Percentiles rank a stretch among this genome's conserved stretches.
Evolutionary conservation across 2,329 filamentous ascomycete species (phyloP).

Genomic region (Blastomyces silverae): DNA sequence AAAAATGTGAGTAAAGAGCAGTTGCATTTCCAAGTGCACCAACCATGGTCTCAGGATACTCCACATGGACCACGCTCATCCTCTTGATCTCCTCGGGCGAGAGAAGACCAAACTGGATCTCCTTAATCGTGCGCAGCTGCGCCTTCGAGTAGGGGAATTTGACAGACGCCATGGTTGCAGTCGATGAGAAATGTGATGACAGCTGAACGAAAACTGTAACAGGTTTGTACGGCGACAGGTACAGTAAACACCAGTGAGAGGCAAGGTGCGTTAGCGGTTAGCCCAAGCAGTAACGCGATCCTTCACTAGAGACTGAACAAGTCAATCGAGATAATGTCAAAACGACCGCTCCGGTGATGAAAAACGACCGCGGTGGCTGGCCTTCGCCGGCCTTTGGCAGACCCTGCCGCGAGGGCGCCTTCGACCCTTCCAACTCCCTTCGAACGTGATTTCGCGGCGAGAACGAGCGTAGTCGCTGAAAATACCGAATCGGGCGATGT

Average conservation of each 20-base stretch:
- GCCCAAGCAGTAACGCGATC: neutral
- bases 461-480: constrained; percentile 26
- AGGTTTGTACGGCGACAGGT: neutral
- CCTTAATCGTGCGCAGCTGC: constrained; percentile 94
- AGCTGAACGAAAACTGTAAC: neutral
- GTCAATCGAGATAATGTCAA: constrained; percentile 5
- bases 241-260: constrained; percentile 1
- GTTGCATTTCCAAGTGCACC: constrained; percentile 22
- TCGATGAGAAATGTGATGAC: constrained; percentile 22
- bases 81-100: constrained; percentile 98
- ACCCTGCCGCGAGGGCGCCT: constrained; percentile 45
- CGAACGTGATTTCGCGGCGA: constrained; percentile 27
- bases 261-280: neutral
- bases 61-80: constrained; percentile 93
- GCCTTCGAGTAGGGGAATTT: constrained; percentile 86
- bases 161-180: constrained; percentile 76
- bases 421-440: constrained; percentile 36
- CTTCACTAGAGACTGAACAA: constrained; percentile 3
- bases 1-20: constrained; percentile 12
- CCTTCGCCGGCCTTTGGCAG: constrained; percentile 42
- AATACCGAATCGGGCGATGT: constrained; percentile 25
- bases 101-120: constrained; percentile 97
- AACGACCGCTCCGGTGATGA: constrained; percentile 26
- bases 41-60: constrained; percentile 97
- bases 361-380: constrained; percentile 33